Base-by-base conservation (phyloP, 2,329 filamentous ascomycete species). In the Shiraia sp. region DNA sequence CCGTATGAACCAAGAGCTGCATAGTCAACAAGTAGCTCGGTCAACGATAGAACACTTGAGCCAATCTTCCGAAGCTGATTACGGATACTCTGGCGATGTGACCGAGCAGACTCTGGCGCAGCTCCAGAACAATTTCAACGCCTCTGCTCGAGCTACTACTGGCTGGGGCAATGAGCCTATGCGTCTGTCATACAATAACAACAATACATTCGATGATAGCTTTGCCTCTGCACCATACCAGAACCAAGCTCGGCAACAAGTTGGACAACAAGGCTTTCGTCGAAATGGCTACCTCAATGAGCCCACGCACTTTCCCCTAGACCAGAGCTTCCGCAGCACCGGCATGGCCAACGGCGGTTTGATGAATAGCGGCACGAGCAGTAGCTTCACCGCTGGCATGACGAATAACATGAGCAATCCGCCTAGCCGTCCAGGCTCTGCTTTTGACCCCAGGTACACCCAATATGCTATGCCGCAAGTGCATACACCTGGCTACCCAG, bases 1-100 rank as follows among this genome's bases (percentile, higher is more conserved):
- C 32, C 83, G 81, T 42, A 82, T 90, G 62, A 85, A 87, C 43
- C 79, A 87, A 39, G 85, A 90, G 70, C 76, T 89, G 46, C 77
- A 82, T 27, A 81, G 87, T 50, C 82, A 77, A 16, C 82, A 82
- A 22, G 78, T 82, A 41, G 74, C 75, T 24, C 82, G 81, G 56
- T 74, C 80, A 38, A 85, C 81, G 9, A 71, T 79, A 40, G 79
- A 82, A 33, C 79, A 81, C 53, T 72, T 80, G 38, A 75, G 77
- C n/a, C 70, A 74, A 45, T 68, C 72, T 4, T 73, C 73, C 5
- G 78, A 81, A 49, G 65, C 69, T 27, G 77, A 79, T 40, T 79
- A 77, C 51, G 68, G 65, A 28, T 73, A 62, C 37, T 41, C 53
- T 13, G 65, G 59, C 41, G 76, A 80, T 33, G 66, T 78, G 17